Percentiles rank a stretch among this genome's conserved stretches.
Evolutionary conservation across 164 flowering plant genomes (phyloP).

Genomic region (Umbilicus rupestris): DNA sequence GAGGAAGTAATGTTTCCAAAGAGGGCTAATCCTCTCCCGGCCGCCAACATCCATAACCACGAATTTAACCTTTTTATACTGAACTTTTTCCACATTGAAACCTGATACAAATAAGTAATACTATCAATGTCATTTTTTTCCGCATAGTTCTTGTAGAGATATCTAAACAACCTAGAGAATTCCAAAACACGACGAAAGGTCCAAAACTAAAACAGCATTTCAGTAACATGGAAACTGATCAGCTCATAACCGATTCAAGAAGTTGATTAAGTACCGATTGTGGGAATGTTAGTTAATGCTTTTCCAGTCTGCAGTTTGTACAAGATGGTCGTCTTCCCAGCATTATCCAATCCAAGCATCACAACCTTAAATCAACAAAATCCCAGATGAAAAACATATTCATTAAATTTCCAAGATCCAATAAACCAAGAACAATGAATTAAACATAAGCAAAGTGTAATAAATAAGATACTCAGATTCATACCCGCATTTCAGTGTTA

Average conservation of each 20-base stretch:
- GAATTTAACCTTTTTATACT: constrained; percentile 89
- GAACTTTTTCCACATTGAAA: constrained; percentile 97
- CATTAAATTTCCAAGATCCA: neutral
- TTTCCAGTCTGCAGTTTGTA: constrained; percentile 96
- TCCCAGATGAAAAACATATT: constrained; percentile 8
- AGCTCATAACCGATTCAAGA: too few relatives aligned
- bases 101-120: constrained; percentile 35
- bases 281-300: constrained; percentile 86
- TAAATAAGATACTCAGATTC: constrained; percentile 5
- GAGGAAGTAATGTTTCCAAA: constrained; percentile 95
- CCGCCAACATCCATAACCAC: constrained; percentile 99
- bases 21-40: constrained; percentile 83
- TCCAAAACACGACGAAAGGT: neutral
- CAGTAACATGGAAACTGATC: neutral
- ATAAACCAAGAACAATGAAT: neutral
- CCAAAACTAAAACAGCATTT: neutral
- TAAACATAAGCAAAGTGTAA: neutral
- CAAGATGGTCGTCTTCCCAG: constrained; percentile 94
- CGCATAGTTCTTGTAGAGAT: neutral
- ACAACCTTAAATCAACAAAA: constrained; percentile 57
- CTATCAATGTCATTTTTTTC: neutral
- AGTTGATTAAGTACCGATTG: constrained; percentile 56
- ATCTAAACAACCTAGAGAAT: neutral
- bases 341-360: constrained; percentile 98
- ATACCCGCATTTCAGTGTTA: constrained; percentile 86